phyloP scores from a whole-genome alignment of 345 rosid genomes.

The Eucalyptus regnans region DNA sequence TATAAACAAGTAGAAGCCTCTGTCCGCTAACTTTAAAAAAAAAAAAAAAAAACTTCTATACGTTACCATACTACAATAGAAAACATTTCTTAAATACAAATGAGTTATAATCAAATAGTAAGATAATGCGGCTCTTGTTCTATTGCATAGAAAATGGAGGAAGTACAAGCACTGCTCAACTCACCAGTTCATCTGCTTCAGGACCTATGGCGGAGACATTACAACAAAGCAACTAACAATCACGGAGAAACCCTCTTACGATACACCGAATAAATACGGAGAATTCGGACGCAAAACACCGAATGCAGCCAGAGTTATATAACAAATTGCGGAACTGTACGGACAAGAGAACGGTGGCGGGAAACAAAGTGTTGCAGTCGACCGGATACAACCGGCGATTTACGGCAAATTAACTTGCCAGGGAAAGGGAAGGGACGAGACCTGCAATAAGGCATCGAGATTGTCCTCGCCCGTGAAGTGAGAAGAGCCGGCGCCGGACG shows the following conservation, averaged over 20 bases:
- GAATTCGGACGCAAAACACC: not conserved
- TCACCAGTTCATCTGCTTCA: not conserved
- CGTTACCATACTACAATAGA: not conserved
- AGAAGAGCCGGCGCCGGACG: not conserved
- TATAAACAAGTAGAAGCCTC: not conserved
- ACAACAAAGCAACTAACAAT: not conserved
- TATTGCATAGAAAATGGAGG: not conserved
- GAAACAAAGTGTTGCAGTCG: not conserved
- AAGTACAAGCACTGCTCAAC: not conserved
- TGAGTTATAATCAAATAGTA: not conserved
- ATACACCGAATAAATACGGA: not conserved
- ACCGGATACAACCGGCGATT: not conserved
- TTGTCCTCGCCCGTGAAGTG: constrained; percentile 17
- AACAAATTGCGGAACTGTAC: not conserved
- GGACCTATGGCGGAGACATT: not conserved
- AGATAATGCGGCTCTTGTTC: not conserved
- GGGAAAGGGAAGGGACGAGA: constrained; percentile 1
- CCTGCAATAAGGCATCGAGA: constrained; percentile 33
- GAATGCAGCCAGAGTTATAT: not conserved
- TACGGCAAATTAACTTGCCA: not conserved
- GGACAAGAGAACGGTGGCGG: not conserved
- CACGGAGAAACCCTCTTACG: not conserved
- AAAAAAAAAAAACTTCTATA: not conserved
- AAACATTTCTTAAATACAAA: not conserved
- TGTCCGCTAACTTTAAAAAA: not conserved